Evolutionary conservation across 1,284 basidiomycete species (phyloP), one percentile per base, ranked within the genome.

Genomic region (Cerioporus squamosus): DNA sequence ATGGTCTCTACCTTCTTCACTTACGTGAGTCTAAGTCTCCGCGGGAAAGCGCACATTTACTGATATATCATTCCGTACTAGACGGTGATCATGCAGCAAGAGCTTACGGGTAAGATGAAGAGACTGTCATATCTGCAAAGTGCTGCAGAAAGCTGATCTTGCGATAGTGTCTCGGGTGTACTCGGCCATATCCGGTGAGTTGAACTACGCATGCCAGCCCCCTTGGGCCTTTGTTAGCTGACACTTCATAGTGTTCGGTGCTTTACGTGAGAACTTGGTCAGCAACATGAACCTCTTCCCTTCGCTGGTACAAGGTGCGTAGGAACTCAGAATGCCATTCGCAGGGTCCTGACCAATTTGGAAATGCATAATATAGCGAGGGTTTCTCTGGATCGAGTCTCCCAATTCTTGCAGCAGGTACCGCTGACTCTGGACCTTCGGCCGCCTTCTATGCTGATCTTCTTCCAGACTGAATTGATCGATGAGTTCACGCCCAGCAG

Each of bases 1-100:
- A 91, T 91, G 82, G 69, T 86, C 36, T 79, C 80, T 20, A 89
- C 89, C 0, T 92, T 86, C 68, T 79, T 81, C 9, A 81, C 84
- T 36, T 89, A 83, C 66, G 74, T 76, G 55, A 51, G 72, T 67
- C 3, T 4, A 18, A 15, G 7, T 20, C n/a, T n/a, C 20, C 40
- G 8, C 40, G n/a, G 26, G 26, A 6, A 22, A 18, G 40, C 40
- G 20, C 8, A 7, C n/a, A 7, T 9, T 22, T 18, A 18, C 3
- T 42, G n/a, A 42, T n/a, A 3, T 18, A 6, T 6, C 7, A 22
- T n/a, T 17, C 20, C 23, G n/a, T 55, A n/a, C n/a, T n/a, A 81
- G 75, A 75, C 75, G 4, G 44, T 72, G 14, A 44, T 76, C 38
- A 76, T 70, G 66, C 68, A 68, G 55, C 47, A 72, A 57, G 50